Evolutionary conservation across 2,329 filamentous ascomycete species (phyloP).

Genomic region (Lachnum nothofagi): DNA sequence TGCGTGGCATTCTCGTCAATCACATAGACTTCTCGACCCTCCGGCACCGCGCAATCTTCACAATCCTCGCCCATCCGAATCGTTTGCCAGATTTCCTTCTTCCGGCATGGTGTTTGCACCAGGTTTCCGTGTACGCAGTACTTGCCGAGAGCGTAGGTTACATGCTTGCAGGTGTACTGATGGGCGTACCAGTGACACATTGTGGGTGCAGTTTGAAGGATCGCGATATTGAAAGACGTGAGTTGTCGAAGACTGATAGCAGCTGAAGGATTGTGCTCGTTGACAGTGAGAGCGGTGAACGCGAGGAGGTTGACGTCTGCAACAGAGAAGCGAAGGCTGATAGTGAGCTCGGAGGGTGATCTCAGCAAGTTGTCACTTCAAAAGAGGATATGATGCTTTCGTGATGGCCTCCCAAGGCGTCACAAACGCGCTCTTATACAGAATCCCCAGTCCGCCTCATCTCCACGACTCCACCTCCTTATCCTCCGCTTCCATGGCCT

Average conservation of each 20-base stretch:
- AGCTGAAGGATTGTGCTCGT: neutral
- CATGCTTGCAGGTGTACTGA: conserved; percentile 27
- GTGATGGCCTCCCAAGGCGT: neutral
- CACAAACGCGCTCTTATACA: conserved; percentile 17
- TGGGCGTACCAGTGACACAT: conserved; percentile 33
- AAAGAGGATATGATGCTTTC: neutral
- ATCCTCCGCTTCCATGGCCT: neutral
- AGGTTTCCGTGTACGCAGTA: conserved; percentile 25
- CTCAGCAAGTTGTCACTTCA: neutral
- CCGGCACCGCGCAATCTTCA: conserved; percentile 26
- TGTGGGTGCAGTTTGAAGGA: neutral
- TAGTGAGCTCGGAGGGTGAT: too few relatives aligned
- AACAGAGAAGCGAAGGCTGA: too few relatives aligned
- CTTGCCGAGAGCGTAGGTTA: conserved; percentile 27
- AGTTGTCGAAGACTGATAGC: neutral
- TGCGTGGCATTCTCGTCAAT: neutral
- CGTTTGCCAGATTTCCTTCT: conserved; percentile 28
- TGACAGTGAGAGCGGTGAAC: neutral
- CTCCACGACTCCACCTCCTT: conserved; percentile 3
- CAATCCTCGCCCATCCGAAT: conserved; percentile 28
- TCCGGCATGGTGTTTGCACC: conserved; percentile 30
- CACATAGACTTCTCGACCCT: conserved; percentile 5
- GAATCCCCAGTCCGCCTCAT: conserved; percentile 9
- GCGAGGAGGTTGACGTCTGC: too few relatives aligned
- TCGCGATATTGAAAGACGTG: neutral